phyloP scores from a whole-genome alignment of 2,329 filamentous ascomycete species.

The Sarocladiaceae sp. region DNA sequence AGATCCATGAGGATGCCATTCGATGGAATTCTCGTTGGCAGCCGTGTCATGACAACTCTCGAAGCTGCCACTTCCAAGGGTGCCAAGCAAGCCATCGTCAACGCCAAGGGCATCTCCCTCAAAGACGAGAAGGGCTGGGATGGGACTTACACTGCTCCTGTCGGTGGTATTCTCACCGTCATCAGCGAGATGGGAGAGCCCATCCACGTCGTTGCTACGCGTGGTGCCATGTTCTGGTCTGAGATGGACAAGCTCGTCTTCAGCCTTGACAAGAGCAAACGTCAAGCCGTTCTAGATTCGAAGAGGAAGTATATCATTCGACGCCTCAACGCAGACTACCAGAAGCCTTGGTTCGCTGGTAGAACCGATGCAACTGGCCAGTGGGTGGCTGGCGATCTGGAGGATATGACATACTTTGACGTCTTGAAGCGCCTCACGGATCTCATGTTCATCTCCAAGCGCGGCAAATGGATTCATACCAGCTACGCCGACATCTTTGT shows the following conservation, averaged over 20 bases:
- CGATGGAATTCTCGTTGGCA: conserved; percentile 39
- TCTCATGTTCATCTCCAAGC: conserved; percentile 37
- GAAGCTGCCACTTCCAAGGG: conserved; percentile 35
- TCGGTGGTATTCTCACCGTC: conserved; percentile 23
- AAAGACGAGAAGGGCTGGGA: too few species aligned
- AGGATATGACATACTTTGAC: conserved; percentile 41
- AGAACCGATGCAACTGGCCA: too few species aligned
- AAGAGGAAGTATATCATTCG: conserved; percentile 36
- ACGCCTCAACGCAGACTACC: conserved; percentile 40
- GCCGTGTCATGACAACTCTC: conserved; percentile 40
- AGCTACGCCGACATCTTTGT: too few species aligned
- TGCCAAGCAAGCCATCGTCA: conserved; percentile 37
- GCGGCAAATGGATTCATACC: conserved; percentile 42
- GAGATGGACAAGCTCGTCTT: conserved; percentile 29
- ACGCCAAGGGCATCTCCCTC: too few species aligned
- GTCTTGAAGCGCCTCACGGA: conserved; percentile 38
- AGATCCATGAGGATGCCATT: conserved; percentile 40
- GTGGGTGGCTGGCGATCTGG: conserved; percentile 36
- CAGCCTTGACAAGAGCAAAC: conserved; percentile 24
- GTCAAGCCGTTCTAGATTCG: conserved; percentile 32
- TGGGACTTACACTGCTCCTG: background rate
- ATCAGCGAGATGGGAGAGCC: conserved; percentile 30
- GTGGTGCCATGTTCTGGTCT: conserved; percentile 28
- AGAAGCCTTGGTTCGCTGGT: conserved; percentile 41
- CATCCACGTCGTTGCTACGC: conserved; percentile 32